phyloP scores from a whole-genome alignment of 1,284 basidiomycete genomes.

The Clitocybe nebularis region DNA sequence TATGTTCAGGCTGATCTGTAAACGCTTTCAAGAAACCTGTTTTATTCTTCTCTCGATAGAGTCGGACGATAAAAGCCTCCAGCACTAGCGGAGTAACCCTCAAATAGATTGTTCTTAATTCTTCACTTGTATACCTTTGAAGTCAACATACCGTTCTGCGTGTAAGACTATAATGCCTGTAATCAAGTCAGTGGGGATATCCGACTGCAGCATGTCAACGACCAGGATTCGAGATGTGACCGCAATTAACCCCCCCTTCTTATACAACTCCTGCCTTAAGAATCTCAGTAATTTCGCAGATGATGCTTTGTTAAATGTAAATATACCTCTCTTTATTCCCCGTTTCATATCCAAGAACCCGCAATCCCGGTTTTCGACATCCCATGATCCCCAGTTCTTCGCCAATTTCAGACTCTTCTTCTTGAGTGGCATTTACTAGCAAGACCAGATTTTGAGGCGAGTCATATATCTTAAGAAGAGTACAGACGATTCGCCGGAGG shows the following conservation, averaged over 20 bases:
- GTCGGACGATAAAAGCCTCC: conserved; percentile 88
- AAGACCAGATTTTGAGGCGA: conserved; percentile 83
- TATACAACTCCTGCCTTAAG: conserved; percentile 78
- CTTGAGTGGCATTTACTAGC: conserved; percentile 82
- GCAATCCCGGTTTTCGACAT: conserved; percentile 81
- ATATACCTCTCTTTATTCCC: conserved; percentile 71
- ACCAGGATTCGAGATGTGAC: conserved; percentile 94
- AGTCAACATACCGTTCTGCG: conserved; percentile 70
- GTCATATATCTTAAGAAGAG: conserved; percentile 89
- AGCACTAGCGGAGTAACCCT: conserved; percentile 83
- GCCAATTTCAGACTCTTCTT: conserved; percentile 89
- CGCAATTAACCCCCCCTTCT: conserved; percentile 84
- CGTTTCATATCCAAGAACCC: conserved; percentile 85
- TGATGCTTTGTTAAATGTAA: too few relatives aligned
- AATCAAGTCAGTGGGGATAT: conserved; percentile 82
- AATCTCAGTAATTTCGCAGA: background rate
- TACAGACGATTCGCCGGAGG: conserved; percentile 77
- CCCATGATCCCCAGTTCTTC: conserved; percentile 93
- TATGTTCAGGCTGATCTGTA: conserved; percentile 93
- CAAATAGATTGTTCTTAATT: conserved; percentile 1
- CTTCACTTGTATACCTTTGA: background rate
- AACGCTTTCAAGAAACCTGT: conserved; percentile 95
- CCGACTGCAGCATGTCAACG: conserved; percentile 90
- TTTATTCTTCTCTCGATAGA: conserved; percentile 85
- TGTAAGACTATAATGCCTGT: conserved; percentile 94